These are phyloP conservation scores for Vigna unguiculata DNA, from an alignment of 306 rosid species.

Conservation along the genomic window DNA sequence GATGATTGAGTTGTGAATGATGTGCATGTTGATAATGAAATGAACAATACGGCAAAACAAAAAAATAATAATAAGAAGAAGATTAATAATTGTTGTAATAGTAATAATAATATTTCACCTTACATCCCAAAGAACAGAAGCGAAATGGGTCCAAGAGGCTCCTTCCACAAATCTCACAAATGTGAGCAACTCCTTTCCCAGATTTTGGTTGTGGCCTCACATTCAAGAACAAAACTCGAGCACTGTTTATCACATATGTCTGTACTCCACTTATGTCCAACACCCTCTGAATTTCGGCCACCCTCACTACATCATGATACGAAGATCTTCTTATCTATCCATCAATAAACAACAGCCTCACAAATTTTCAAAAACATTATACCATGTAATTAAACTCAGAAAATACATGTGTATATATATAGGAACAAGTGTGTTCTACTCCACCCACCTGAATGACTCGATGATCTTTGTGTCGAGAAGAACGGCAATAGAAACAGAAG, in stretches of 20 bases:
- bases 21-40: slow-evolving; percentile 58
- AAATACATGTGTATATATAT: neutral
- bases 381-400: too few relatives aligned
- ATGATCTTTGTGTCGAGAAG: slow-evolving; percentile 87
- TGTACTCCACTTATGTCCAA: slow-evolving; percentile 89
- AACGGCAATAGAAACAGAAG: slow-evolving; percentile 96
- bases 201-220: slow-evolving; percentile 95
- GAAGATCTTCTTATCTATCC: slow-evolving; percentile 88
- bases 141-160: slow-evolving; percentile 86
- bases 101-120: slow-evolving; percentile 59
- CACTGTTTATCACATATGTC: slow-evolving; percentile 94
- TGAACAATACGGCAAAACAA: slow-evolving; percentile 17
- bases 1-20: slow-evolving; percentile 57
- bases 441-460: slow-evolving; percentile 78
- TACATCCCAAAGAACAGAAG: slow-evolving; percentile 94
- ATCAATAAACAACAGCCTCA: neutral
- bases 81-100: neutral
- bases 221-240: slow-evolving; percentile 83
- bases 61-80: neutral
- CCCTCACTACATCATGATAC: slow-evolving; percentile 94
- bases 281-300: slow-evolving; percentile 73
- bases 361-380: neutral
- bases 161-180: slow-evolving; percentile 92
- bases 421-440: too few relatives aligned
- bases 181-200: slow-evolving; percentile 79